A percentile compares a stretch with the other conserved stretches of the same genome.
phyloP scores from a whole-genome alignment of 306 rosid species.

The Casuarina cunninghamiana region DNA sequence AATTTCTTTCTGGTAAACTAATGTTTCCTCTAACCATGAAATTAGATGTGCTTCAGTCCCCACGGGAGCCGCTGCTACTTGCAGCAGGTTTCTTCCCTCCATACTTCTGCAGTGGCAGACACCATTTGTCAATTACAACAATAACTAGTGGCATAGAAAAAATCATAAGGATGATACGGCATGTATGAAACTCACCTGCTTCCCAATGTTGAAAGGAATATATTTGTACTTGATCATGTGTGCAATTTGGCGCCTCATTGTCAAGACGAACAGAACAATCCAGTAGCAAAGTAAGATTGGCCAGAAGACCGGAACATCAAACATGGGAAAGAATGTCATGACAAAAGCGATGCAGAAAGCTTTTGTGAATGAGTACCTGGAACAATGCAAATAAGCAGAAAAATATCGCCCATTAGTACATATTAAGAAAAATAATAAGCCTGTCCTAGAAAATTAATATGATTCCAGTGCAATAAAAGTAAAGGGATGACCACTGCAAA shows the following conservation, averaged over 20 bases:
- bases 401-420: slow-evolving; percentile 2
- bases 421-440: slow-evolving; percentile 4
- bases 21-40: slow-evolving; percentile 30
- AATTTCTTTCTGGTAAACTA: slow-evolving; percentile 25
- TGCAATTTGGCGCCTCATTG: slow-evolving; percentile 91
- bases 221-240: slow-evolving; percentile 95
- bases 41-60: slow-evolving; percentile 42
- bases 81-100: slow-evolving; percentile 45
- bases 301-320: slow-evolving; percentile 96
- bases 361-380: slow-evolving; percentile 91
- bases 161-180: slow-evolving; percentile 9
- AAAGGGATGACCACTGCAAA: not conserved
- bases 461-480: not conserved
- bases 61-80: slow-evolving; percentile 44
- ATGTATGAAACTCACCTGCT: slow-evolving; percentile 56
- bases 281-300: slow-evolving; percentile 88
- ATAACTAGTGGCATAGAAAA: not conserved
- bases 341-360: slow-evolving; percentile 74
- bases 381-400: slow-evolving; percentile 20
- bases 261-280: slow-evolving; percentile 82
- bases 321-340: slow-evolving; percentile 89
- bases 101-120: slow-evolving; percentile 39
- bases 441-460: not conserved
- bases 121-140: not conserved
- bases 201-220: slow-evolving; percentile 75